Base-by-base conservation (phyloP, 352 stramenopile species). In the Globisporangium middletonii region DNA sequence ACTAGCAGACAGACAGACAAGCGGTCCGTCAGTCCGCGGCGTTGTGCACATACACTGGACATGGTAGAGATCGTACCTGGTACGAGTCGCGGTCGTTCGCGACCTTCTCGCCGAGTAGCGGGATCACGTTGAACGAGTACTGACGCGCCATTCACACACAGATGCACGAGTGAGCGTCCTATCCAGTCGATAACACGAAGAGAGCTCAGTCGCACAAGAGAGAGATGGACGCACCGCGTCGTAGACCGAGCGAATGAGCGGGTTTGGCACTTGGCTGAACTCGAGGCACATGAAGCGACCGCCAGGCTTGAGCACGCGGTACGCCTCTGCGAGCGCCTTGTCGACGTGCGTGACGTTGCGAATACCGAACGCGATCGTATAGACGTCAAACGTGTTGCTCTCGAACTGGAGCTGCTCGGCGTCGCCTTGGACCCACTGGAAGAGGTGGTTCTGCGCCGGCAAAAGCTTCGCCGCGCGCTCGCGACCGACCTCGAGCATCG, bases 281-380 rank as follows among this genome's bases (percentile, higher is more conserved):
- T 99, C 97, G 56, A 99, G 85, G 75, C 97, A 99, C 77, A 99
- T 90, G 78, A 98, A 99, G 63, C 97, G 83, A 23, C 96, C 96
- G 50, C 96, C 96, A 26, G 87, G 95, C 63, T 97, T 97, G 28
- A 99, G 79, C 41, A 99, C 96, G 54, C 97, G 83, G 58, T 93
- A 92, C 28, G 97, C 97, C 68, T 99, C 97, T 43, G 74, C 55
- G 12, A 99, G 73, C n/a, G 95, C 90, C 46, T 85, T 83, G 71
- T 98, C 93, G 5, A 99, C 91, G 77, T 99, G 91, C 4, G 97
- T 99, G 27, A 98, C 94, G 73, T 99, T 99, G 19, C 97, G 83
- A 59, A 99, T 96, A 26, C 97, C 97, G 77, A 99, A 99, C 4
- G 97, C 95, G 69, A 99, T 99, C 16, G 97, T 99, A 69, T 99